Evolutionary conservation across 768 basidiomycete genomes (phyloP).

Genomic region (Gymnopilus dilepis): DNA sequence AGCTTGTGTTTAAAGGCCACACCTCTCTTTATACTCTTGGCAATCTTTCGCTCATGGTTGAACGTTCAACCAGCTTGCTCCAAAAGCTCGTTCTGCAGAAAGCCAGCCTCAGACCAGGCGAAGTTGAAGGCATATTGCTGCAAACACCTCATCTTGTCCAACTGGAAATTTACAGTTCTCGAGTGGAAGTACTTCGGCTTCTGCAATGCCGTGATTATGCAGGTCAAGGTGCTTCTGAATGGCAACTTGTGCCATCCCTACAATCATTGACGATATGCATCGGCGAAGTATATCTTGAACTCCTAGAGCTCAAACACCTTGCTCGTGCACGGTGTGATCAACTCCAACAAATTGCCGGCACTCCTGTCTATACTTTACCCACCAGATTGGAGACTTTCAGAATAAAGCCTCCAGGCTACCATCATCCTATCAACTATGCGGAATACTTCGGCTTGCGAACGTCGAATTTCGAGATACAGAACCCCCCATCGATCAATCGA

Average conservation of each 20-base stretch:
- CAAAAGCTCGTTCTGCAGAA: conserved; percentile 17
- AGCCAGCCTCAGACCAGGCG: background rate
- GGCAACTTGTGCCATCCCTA: conserved; percentile 18
- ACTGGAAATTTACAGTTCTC: conserved; percentile 18
- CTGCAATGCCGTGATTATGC: background rate
- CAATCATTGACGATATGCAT: conserved; percentile 18
- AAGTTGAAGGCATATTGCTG: conserved; percentile 9
- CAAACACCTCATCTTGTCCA: conserved; percentile 9
- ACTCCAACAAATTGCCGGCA: background rate
- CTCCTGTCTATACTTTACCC: background rate
- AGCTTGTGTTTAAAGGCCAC: background rate
- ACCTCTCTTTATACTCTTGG: background rate
- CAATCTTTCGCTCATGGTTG: background rate
- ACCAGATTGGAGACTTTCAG: background rate
- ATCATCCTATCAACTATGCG: background rate
- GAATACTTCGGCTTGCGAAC: background rate
- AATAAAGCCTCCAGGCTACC: background rate
- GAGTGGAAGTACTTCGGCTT: background rate
- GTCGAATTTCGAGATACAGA: background rate
- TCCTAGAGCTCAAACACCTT: conserved; percentile 8
- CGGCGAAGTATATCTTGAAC: background rate
- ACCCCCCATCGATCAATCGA: conserved; percentile 1
- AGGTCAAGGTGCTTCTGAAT: background rate
- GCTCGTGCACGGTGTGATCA: conserved; percentile 19
- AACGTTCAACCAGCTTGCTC: background rate